Conservation (phyloP, 2,329 filamentous ascomycete genomes). For the Curvularia lunata region DNA sequence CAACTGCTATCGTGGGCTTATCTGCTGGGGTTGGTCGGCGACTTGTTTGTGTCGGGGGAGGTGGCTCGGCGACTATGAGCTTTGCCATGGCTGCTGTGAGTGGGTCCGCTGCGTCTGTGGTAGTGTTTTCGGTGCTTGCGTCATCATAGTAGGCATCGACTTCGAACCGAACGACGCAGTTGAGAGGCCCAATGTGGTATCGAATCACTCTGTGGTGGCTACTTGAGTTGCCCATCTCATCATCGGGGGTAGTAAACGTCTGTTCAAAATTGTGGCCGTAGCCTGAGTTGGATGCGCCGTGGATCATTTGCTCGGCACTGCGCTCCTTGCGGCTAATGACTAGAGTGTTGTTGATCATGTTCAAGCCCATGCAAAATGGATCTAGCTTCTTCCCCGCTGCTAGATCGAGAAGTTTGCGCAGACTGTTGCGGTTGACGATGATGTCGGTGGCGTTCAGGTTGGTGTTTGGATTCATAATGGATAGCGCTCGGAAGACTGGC, state of each 20-base stretch:
- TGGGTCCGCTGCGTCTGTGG: not conserved
- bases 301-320: constrained; percentile 21
- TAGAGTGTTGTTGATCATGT: constrained; percentile 43
- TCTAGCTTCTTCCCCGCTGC: constrained; percentile 27
- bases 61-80: constrained; percentile 1
- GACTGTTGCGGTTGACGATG: constrained; percentile 26
- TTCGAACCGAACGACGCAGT: constrained; percentile 28
- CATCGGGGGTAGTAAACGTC: constrained; percentile 28
- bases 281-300: constrained; percentile 23
- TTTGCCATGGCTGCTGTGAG: constrained; percentile 9
- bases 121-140: constrained; percentile 1
- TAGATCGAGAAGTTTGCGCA: constrained; percentile 28
- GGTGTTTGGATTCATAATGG: constrained; percentile 20
- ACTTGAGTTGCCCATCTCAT: constrained; percentile 22
- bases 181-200: constrained; percentile 25
- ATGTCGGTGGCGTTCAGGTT: constrained; percentile 24
- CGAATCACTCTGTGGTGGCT: constrained; percentile 29
- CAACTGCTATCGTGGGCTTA: constrained; percentile 1
- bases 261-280: constrained; percentile 45
- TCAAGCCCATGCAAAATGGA: constrained; percentile 42
- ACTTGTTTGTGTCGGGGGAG: constrained; percentile 1
- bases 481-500: constrained; percentile 27
- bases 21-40: not conserved
- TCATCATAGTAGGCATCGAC: constrained; percentile 30
- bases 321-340: constrained; percentile 42